phyloP scores from a whole-genome alignment of 1,139 yeast genomes.

The Lipomyces yarrowii region DNA sequence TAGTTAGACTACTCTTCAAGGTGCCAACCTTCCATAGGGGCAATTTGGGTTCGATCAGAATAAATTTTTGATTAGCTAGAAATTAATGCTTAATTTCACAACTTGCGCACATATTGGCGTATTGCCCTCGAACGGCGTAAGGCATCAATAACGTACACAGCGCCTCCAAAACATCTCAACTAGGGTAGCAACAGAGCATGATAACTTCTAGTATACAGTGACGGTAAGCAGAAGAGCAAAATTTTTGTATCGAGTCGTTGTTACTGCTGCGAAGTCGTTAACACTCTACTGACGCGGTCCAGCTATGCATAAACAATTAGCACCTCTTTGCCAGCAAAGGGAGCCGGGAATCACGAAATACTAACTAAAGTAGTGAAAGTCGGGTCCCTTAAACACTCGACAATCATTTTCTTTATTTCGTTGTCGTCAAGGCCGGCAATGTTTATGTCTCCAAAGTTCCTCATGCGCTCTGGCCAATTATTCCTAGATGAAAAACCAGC shows the following conservation, averaged over 20 bases:
- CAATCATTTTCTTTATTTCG: slow-evolving; percentile 4
- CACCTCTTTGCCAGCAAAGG: too few relatives aligned
- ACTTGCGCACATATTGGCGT: background rate
- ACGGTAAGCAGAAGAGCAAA: background rate
- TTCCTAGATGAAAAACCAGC: background rate
- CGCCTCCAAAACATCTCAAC: background rate
- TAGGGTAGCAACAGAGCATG: background rate
- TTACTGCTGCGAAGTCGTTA: background rate
- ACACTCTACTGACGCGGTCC: slow-evolving; percentile 10
- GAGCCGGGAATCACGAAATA: background rate
- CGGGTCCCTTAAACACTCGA: slow-evolving; percentile 18
- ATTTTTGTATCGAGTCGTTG: background rate
- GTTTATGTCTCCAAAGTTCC: background rate
- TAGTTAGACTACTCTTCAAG: too few relatives aligned
- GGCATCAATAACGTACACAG: background rate
- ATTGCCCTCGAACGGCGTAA: background rate
- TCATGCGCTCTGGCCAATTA: background rate
- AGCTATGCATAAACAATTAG: slow-evolving; percentile 2
- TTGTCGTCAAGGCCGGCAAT: background rate
- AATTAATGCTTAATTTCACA: background rate
- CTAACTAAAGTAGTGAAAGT: slow-evolving; percentile 14
- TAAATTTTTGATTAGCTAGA: background rate
- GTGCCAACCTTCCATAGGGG: background rate
- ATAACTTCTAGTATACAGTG: background rate
- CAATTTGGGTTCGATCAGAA: background rate